Percentiles rank a stretch among this genome's conserved stretches.
phyloP scores from a whole-genome alignment of 352 stramenopile species.

The Elongisporangium senticosum region DNA sequence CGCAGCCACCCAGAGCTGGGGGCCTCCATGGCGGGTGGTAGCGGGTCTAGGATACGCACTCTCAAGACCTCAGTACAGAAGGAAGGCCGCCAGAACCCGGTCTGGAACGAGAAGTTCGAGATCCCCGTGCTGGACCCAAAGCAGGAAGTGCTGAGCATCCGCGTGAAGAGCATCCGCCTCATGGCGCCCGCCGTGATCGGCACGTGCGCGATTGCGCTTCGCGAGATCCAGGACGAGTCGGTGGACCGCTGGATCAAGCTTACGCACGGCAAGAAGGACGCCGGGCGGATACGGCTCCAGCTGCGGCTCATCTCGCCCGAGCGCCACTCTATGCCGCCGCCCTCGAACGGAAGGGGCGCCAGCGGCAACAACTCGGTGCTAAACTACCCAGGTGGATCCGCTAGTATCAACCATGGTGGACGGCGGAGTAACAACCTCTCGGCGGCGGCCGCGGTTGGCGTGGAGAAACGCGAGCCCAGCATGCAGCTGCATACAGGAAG shows the following conservation, averaged over 20 bases:
- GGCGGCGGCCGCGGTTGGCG: neutral
- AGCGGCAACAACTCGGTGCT: neutral
- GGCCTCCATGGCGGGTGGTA: neutral
- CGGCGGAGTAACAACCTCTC: conserved; percentile 15
- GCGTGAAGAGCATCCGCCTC: conserved; percentile 63
- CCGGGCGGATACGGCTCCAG: conserved; percentile 60
- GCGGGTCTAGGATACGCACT: conserved; percentile 23
- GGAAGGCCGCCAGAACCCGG: conserved; percentile 29
- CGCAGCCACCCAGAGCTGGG: neutral
- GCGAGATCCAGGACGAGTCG: conserved; percentile 38
- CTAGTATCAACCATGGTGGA: neutral
- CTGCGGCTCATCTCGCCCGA: conserved; percentile 39
- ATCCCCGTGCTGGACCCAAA: conserved; percentile 39
- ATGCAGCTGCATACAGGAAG: neutral
- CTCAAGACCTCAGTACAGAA: conserved; percentile 70
- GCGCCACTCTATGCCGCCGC: conserved; percentile 1
- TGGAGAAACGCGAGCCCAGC: neutral
- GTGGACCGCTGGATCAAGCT: conserved; percentile 61
- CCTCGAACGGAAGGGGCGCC: neutral
- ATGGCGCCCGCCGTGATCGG: conserved; percentile 58
- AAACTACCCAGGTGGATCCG: neutral
- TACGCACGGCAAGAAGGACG: conserved; percentile 42
- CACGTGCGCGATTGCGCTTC: conserved; percentile 38
- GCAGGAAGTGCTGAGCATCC: conserved; percentile 57
- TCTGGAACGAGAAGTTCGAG: conserved; percentile 82